Conservation (phyloP, 2,329 filamentous ascomycete genomes). For the Trichoderma afroharzianum region DNA sequence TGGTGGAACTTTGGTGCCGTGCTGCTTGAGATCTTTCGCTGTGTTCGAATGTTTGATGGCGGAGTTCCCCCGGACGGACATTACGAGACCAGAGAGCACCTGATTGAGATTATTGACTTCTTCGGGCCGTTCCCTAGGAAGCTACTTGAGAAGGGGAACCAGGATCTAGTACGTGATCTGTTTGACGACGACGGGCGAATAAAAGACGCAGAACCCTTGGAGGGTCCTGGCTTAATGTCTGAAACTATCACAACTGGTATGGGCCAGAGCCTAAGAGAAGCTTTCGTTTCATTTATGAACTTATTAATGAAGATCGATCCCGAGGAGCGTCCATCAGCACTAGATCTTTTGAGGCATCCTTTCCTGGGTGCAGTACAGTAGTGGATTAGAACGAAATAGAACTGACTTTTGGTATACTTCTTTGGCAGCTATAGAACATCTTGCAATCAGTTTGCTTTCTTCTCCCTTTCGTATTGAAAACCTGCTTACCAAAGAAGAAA, state of each 20-base stretch:
- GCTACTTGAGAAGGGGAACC: background rate
- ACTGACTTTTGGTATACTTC: background rate
- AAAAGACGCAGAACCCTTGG: background rate
- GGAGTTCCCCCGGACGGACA: background rate
- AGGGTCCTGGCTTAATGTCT: background rate
- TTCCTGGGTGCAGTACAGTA: background rate
- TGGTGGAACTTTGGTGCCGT: background rate
- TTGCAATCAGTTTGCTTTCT: background rate
- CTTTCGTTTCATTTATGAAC: background rate
- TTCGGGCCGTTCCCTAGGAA: background rate
- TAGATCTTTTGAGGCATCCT: background rate
- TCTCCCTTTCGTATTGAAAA: background rate
- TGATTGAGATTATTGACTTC: background rate
- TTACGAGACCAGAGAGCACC: background rate
- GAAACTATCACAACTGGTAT: background rate
- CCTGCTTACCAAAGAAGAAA: background rate
- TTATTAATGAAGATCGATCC: constrained; percentile 5
- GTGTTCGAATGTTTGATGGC: background rate
- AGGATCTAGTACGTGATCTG: background rate
- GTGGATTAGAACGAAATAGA: background rate
- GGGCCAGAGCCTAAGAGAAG: background rate
- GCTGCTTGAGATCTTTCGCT: background rate
- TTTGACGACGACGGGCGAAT: background rate
- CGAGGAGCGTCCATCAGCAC: background rate
- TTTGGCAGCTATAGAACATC: background rate